Evolutionary conservation across 257 asterid genomes (phyloP), one percentile per base, ranked within the genome.

Genomic region (Nicotiana noctiflora): DNA sequence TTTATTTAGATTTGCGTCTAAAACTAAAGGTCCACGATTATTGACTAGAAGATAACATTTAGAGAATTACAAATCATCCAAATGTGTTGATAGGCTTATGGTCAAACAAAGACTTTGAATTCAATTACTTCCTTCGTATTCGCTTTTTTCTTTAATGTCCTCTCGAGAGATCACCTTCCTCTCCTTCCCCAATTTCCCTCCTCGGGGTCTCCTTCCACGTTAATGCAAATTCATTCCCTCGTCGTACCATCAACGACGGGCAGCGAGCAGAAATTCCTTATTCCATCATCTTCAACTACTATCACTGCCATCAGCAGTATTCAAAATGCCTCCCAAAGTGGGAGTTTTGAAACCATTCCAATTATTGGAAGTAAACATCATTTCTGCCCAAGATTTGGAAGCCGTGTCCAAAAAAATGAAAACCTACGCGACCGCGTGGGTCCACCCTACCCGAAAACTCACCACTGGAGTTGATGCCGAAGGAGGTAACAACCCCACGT

Each of bases 311-410:
- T 0, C 17, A n/a, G 1, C 0, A 25, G 3, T 29, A 29, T 29
- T 29, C 2, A 29, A 29, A 29, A 74, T 74, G 79, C 79, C 79
- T 74, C 61, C 61, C 23, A 49, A 74, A 46, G 6, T 46, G 61
- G 79, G 84, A 9, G 11, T 11, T 0, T 65, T 61, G 13, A 77
- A 60, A 5, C 88, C 91, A 1, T 75, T 80, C 82, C 87, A 80
- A 72, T 86, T 85, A 84, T 86, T 93, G 8, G 97, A 90, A 81
- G 83, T 94, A 90, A 86, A 81, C 79, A 70, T 94, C 17, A 75
- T 90, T 18, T 92, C 98, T 1, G 98, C 98, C 1, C 90, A 88
- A 5, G 96, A 92, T 68, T 97, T 94, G 53, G 94, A 97, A 0
- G 95, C 98, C 1, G 87, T 92, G 3, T 89, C 98, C 85, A 92